Evolutionary conservation across 2,329 filamentous ascomycete species (phyloP), one percentile per base, ranked within the genome.

Genomic region (Penicillium sp.): DNA sequence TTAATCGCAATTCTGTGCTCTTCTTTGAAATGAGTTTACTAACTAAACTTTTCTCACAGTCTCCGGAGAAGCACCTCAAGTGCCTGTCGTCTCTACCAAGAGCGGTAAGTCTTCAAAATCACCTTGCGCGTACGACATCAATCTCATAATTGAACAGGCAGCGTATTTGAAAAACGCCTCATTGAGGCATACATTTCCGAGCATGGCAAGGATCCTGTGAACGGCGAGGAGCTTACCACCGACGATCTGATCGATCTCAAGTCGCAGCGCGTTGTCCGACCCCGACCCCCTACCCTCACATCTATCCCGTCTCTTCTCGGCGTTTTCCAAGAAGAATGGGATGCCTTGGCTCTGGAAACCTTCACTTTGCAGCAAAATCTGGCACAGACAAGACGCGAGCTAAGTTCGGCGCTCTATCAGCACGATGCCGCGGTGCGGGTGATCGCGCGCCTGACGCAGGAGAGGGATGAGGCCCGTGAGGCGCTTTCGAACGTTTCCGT

Each of bases 241-340:
- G 91, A 96, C 64, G 94, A 99, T 75, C 85, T 99, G 60, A 83
- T 99, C 70, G 88, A 92, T 63, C 83, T 99, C 75, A 91, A 94
- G 79, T 87, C 90, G 58, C 84, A 89, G 66, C 88, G 89, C 77
- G 84, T 91, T 67, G 91, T 97, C 61, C 89, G 90, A 68, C 93
- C 94, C 50, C 86, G 94, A 70, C 93, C 94, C 58, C 93, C 94
- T 33, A 93, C 91, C 35, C 86, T 97, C 69, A 97, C 94, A 54
- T 99, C 94, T 38, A 96, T 99, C 71, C 94, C 94, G 23, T 92
- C 94, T 19, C 85, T 99, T 55, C 89, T 99, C 55, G 89, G 91
- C 49, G 89, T 93, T 39, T 97, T 99, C 75, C 94, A 99, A 75
- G 96, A 96, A 75, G 94, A 99, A 82, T 99, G 94, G 94, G 94